These are phyloP conservation scores for Hyphodiscus sp. DNA, from an alignment of 2,329 filamentous ascomycete genomes.

Conservation along the genomic window DNA sequence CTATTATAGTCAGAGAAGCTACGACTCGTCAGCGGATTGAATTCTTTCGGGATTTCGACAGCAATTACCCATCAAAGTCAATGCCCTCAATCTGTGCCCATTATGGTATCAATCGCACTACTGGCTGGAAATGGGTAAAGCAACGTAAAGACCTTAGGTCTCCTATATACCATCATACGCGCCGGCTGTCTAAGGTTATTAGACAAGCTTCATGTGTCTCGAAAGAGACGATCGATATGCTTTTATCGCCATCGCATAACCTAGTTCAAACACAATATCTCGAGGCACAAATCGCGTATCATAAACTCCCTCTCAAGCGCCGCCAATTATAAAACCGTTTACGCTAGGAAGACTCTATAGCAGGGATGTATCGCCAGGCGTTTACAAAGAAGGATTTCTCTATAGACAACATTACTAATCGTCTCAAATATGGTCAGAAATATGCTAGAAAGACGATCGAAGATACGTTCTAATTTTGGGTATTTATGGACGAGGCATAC, in stretches of 20 bases:
- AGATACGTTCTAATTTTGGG: neutral
- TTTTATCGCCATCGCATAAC: neutral
- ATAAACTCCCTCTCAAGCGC: neutral
- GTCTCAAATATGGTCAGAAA: neutral
- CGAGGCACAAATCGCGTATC: neutral
- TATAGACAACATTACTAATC: neutral
- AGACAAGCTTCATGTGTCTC: neutral
- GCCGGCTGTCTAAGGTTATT: neutral
- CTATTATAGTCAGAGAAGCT: too few species aligned
- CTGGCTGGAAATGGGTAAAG: neutral
- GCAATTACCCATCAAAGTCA: too few species aligned
- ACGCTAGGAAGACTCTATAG: neutral
- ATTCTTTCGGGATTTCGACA: too few species aligned
- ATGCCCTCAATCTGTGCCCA: too few species aligned
- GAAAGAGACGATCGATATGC: neutral
- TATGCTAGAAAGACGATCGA: neutral
- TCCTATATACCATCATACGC: neutral
- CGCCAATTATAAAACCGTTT: neutral
- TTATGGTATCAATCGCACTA: neutral
- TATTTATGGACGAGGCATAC: conserved; percentile 6
- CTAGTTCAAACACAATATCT: neutral
- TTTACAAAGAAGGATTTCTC: conserved; percentile 4
- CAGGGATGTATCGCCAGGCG: conserved; percentile 1
- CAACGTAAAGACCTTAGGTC: neutral
- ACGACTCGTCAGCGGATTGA: too few species aligned